Conservation (phyloP, 352 stramenopile genomes). For the Globisporangium splendens region DNA sequence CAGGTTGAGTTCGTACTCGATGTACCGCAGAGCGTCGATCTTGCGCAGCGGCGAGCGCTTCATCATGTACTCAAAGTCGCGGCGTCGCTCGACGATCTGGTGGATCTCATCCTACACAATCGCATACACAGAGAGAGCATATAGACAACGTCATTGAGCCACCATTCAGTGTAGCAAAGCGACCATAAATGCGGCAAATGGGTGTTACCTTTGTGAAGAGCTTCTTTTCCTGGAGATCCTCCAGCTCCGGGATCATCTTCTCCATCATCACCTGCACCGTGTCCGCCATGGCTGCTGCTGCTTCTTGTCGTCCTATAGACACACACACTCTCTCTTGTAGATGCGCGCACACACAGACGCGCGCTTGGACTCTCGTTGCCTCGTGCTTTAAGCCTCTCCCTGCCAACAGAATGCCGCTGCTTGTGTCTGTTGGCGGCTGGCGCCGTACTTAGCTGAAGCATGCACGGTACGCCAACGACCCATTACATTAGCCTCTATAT, state of each 20-base stretch:
- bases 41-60: conserved; percentile 85
- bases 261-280: conserved; percentile 92
- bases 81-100: conserved; percentile 86
- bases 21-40: conserved; percentile 91
- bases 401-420: conserved; percentile 11
- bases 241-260: conserved; percentile 93
- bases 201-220: conserved; percentile 61
- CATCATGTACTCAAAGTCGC: conserved; percentile 92
- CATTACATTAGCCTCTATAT: not conserved
- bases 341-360: not conserved
- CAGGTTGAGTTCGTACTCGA: conserved; percentile 92
- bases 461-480: conserved; percentile 2
- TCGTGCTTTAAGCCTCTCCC: conserved; percentile 12
- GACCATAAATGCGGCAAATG: not conserved
- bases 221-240: conserved; percentile 87
- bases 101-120: conserved; percentile 72
- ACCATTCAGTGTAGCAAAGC: not conserved
- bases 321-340: not conserved
- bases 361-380: conserved; percentile 8
- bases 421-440: conserved; percentile 10
- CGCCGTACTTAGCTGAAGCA: conserved; percentile 11
- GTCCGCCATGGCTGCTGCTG: conserved; percentile 79
- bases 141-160: not conserved
- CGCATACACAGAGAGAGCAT: not conserved
- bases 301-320: conserved; percentile 4